Conservation (phyloP, 2,329 filamentous ascomycete species). For the Microdochium trichocladiopsis region DNA sequence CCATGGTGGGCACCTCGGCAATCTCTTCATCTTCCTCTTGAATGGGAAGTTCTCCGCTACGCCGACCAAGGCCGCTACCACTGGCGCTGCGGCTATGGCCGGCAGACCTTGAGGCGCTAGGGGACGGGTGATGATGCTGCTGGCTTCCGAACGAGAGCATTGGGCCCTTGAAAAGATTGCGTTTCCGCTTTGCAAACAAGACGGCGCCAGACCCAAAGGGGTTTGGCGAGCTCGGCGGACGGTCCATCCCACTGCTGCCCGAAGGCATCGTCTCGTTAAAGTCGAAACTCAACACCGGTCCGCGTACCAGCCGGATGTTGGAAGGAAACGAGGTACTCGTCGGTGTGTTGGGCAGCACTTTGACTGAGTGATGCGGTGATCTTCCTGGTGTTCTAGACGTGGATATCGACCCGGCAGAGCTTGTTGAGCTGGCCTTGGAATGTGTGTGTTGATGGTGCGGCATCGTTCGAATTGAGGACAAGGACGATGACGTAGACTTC, state of each 20-base stretch:
- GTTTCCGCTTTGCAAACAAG: constrained; percentile 75
- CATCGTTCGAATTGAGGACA: constrained; percentile 88
- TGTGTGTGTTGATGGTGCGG: constrained; percentile 74
- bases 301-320: constrained; percentile 77
- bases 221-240: constrained; percentile 44
- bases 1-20: constrained; percentile 16
- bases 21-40: constrained; percentile 56
- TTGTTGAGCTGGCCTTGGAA: constrained; percentile 91
- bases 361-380: constrained; percentile 84
- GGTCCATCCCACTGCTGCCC: constrained; percentile 10
- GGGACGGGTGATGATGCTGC: constrained; percentile 13
- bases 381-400: constrained; percentile 62
- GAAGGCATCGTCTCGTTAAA: constrained; percentile 54
- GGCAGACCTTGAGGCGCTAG: constrained; percentile 21
- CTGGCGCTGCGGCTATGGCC: constrained; percentile 51
- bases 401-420: constrained; percentile 68
- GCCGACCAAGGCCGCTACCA: constrained; percentile 53
- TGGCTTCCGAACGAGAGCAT: constrained; percentile 46
- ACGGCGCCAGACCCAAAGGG: constrained; percentile 50
- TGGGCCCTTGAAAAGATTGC: constrained; percentile 76
- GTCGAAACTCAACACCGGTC: constrained; percentile 40
- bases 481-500: constrained; percentile 92
- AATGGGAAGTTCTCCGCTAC: constrained; percentile 70
- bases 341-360: constrained; percentile 89
- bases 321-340: constrained; percentile 69